Evolutionary conservation across 1,284 basidiomycete species (phyloP), one percentile per base, ranked within the genome.

Genomic region (Leccinum griseonigrum): DNA sequence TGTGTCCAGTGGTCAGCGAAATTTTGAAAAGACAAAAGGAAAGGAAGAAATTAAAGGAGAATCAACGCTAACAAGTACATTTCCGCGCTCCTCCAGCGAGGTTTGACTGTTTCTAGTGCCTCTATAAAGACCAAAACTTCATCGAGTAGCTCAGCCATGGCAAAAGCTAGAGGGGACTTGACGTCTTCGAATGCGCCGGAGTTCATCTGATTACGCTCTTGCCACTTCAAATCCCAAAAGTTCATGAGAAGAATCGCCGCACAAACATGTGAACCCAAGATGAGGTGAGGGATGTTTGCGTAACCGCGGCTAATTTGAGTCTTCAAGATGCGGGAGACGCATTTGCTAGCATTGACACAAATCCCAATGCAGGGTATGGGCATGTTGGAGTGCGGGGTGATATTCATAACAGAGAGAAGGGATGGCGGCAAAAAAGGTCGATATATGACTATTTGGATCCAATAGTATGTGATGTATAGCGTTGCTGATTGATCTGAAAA

Each of bases 391-490:
- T 69, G 74, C 2, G 67, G 72, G 22, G 61, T 59, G 48, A 67
- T 66, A 59, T 71, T 69, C 38, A 56, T 61, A 31, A 56, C 66
- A 26, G 69, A 66, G 54, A 72, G 61, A 60, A 66, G 64, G 57
- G 66, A 64, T 63, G 79, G 77, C 1, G 83, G 81, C 38, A 92
- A 86, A 74, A 93, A 93, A 0, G 90, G 87, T 11, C 91, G 84
- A 71, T 93, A 88, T 56, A 93, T 83, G 63, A 91, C 79, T 69
- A 94, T 91, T 67, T 83, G 83, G 14, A 82, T 77, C 56, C 88
- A 76, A 74, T 94, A 86, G 72, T 92, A 94, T 4, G 84, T 82
- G 18, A 84, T 80, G 67, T 87, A 86, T 11, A 95, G 75, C 4
- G 83, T 80, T 3, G 89, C 84, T 3, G 90, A 86, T 74, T 92